Evolutionary conservation across 495 filamentous ascomycete species (phyloP).

Genomic region (Lophiostoma macrostomum): DNA sequence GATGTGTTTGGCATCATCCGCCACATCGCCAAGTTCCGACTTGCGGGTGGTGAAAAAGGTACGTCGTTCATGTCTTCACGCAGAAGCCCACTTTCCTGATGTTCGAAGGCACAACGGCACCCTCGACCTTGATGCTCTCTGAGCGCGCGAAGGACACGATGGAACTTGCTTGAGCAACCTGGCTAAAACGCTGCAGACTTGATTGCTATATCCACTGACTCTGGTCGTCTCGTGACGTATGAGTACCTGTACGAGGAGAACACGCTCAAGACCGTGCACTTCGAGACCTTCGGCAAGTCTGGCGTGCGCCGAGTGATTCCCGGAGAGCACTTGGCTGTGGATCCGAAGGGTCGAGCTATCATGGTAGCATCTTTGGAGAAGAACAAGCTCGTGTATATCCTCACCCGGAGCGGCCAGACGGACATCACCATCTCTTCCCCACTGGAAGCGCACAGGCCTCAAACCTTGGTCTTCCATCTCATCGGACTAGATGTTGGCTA

Average conservation of each 20-base stretch:
- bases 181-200: conserved; percentile 79
- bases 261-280: conserved; percentile 81
- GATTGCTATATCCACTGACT: conserved; percentile 92
- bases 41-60: conserved; percentile 96
- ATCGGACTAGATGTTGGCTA: conserved; percentile 90
- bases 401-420: conserved; percentile 91
- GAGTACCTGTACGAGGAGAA: conserved; percentile 88
- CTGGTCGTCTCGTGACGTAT: conserved; percentile 88
- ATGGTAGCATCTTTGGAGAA: conserved; percentile 93
- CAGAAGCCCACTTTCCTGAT: conserved; percentile 80
- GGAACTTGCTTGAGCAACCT: conserved; percentile 38
- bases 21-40: conserved; percentile 77
- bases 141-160: conserved; percentile 1
- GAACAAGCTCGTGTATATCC: conserved; percentile 98
- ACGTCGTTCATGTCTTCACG: conserved; percentile 48
- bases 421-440: conserved; percentile 96
- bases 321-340: conserved; percentile 89
- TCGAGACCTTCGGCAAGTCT: conserved; percentile 97
- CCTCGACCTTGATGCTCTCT: conserved; percentile 12
- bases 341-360: conserved; percentile 93
- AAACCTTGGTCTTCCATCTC: conserved; percentile 83
- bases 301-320: conserved; percentile 92
- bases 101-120: conserved; percentile 62
- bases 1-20: conserved; percentile 96
- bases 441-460: conserved; percentile 94